A percentile compares a stretch with the other conserved stretches of the same genome.
Evolutionary conservation across 2,329 filamentous ascomycete genomes (phyloP).

Genomic region (Meredithiella fracta): DNA sequence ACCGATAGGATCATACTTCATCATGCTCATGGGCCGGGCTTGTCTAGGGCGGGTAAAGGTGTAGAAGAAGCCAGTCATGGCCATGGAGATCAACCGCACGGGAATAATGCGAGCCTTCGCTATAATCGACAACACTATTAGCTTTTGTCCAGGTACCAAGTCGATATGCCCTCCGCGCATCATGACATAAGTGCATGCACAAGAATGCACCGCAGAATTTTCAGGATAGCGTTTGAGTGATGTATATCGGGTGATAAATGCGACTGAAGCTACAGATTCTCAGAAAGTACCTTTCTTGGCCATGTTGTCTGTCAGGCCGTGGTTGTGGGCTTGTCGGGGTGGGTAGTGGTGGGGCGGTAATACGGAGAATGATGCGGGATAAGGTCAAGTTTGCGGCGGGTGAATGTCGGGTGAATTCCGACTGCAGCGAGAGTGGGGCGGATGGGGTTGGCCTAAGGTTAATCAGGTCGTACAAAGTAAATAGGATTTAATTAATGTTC

Average conservation of each 20-base stretch:
- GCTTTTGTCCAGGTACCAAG: neutral
- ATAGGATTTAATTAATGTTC: no score
- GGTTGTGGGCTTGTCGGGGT: neutral
- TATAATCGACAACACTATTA: conserved; percentile 22
- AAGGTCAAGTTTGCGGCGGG: neutral
- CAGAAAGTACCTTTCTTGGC: conserved; percentile 23
- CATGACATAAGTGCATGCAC: neutral
- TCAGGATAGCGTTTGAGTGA: neutral
- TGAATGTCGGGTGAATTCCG: neutral
- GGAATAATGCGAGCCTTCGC: conserved; percentile 83
- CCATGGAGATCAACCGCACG: conserved; percentile 94
- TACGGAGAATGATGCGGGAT: neutral
- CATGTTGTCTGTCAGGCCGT: conserved; percentile 17
- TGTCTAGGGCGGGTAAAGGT: conserved; percentile 70
- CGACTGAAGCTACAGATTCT: neutral
- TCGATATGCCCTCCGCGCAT: neutral
- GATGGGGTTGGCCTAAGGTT: neutral
- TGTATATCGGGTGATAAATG: neutral
- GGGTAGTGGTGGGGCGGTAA: neutral
- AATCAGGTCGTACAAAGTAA: neutral
- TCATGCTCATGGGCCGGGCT: conserved; percentile 77
- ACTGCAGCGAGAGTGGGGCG: neutral
- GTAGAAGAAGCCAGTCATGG: conserved; percentile 95
- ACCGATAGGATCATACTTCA: conserved; percentile 98
- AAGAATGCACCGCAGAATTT: neutral